Evolutionary conservation across 192 early-diverging fungal genomes (phyloP).

Genomic region (Coemansia sp.): DNA sequence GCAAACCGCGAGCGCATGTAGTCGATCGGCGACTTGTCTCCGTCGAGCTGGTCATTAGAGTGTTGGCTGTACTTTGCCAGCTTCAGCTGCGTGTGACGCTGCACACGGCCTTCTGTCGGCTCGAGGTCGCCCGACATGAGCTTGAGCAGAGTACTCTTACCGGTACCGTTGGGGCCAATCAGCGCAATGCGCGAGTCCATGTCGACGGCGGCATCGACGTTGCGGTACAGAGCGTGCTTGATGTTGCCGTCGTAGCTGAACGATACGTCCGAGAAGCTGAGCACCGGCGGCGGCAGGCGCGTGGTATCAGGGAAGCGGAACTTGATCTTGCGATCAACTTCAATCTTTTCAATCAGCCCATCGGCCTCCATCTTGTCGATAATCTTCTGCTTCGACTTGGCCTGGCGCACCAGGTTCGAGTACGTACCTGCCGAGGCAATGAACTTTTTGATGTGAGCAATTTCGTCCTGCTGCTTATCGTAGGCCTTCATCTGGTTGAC

Average conservation of each 20-base stretch:
- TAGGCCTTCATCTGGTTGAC: conserved; percentile 99
- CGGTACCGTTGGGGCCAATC: conserved; percentile 93
- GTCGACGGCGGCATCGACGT: conserved; percentile 93
- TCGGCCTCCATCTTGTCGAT: conserved; percentile 99
- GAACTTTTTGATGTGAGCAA: conserved; percentile 98
- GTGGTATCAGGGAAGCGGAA: conserved; percentile 86
- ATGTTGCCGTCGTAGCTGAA: conserved; percentile 89
- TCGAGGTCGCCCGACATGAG: conserved; percentile 89
- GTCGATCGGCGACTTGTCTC: conserved; percentile 82
- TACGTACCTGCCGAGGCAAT: conserved; percentile 99
- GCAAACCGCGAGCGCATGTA: conserved; percentile 87
- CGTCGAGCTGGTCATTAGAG: conserved; percentile 93
- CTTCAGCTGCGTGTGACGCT: conserved; percentile 90
- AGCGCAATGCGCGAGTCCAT: conserved; percentile 98
- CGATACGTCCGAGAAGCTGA: conserved; percentile 87
- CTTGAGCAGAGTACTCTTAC: conserved; percentile 97
- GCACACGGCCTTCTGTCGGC: conserved; percentile 81
- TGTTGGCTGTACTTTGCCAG: conserved; percentile 97
- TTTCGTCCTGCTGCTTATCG: conserved; percentile 98
- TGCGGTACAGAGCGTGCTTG: conserved; percentile 81
- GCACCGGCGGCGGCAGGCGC: conserved; percentile 92
- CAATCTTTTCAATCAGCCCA: conserved; percentile 95
- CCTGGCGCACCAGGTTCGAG: conserved; percentile 97
- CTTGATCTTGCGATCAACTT: conserved; percentile 69
- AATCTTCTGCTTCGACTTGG: conserved; percentile 99